Conservation (phyloP, 305 asterid genomes). For the Withania somnifera region DNA sequence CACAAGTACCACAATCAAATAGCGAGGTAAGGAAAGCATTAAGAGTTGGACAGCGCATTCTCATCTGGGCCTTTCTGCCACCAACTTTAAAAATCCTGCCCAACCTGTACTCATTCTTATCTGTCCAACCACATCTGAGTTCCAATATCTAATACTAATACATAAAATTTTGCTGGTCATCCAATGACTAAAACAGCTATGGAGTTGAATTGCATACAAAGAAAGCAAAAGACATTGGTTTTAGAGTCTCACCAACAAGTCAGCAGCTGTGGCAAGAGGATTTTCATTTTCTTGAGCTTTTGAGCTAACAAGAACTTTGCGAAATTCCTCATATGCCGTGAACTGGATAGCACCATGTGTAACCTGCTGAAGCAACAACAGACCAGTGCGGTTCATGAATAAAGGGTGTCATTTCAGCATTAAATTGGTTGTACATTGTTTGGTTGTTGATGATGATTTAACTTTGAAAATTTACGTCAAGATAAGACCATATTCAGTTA, state of each 20-base stretch:
- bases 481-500: background rate
- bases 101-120: background rate
- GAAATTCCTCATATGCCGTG: conserved; percentile 87
- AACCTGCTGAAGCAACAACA: conserved; percentile 61
- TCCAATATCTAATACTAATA: background rate
- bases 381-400: conserved; percentile 7
- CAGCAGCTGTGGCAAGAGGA: conserved; percentile 17
- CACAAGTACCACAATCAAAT: background rate
- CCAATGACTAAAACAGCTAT: background rate
- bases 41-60: background rate
- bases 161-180: background rate
- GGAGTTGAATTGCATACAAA: background rate
- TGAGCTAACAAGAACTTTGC: conserved; percentile 35
- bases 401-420: background rate
- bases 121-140: background rate
- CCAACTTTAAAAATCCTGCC: background rate
- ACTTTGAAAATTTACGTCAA: background rate
- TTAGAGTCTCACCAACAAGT: conserved; percentile 53
- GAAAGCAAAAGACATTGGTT: conserved; percentile 3
- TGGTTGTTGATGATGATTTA: background rate
- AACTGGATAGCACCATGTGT: conserved; percentile 97
- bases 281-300: conserved; percentile 28
- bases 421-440: background rate
- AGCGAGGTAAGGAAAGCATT: background rate
- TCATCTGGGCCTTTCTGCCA: background rate